Conservation (phyloP, 2,329 filamentous ascomycete genomes). For the Exophiala lecanii-corni region DNA sequence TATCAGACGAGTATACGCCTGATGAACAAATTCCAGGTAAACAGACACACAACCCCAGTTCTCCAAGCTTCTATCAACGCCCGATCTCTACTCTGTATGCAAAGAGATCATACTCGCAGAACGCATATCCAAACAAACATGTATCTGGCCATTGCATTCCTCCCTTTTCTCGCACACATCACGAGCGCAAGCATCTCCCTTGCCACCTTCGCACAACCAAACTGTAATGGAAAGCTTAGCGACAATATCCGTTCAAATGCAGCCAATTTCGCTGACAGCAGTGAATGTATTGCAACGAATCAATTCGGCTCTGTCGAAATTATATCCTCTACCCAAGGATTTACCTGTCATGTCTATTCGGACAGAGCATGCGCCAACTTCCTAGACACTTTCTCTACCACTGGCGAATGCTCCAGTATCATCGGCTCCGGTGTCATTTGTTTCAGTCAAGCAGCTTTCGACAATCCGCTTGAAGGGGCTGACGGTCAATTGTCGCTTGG, state of each 20-base stretch:
- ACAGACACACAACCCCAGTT: too few relatives aligned
- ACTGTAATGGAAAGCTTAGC: neutral
- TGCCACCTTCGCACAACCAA: neutral
- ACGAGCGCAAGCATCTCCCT: neutral
- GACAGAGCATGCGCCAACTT: neutral
- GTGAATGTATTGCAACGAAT: neutral
- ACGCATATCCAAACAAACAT: neutral
- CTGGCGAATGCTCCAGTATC: neutral
- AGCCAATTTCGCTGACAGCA: neutral
- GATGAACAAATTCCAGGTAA: too few relatives aligned
- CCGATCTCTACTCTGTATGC: neutral
- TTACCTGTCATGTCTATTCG: conserved; percentile 1
- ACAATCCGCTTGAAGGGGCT: neutral
- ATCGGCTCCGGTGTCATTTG: neutral
- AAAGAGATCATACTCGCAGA: neutral
- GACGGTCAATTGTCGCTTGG: neutral
- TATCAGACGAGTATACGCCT: too few relatives aligned
- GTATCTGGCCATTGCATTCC: neutral
- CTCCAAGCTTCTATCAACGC: too few relatives aligned
- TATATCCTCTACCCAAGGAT: neutral
- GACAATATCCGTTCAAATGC: neutral
- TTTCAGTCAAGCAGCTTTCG: conserved; percentile 1
- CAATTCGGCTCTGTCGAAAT: neutral
- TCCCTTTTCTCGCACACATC: too few relatives aligned
- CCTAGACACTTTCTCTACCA: neutral